A percentile compares a stretch with the other conserved stretches of the same genome.
These are phyloP conservation scores for Reutealis trisperma DNA, from an alignment of 345 rosid species.

Conservation along the genomic window DNA sequence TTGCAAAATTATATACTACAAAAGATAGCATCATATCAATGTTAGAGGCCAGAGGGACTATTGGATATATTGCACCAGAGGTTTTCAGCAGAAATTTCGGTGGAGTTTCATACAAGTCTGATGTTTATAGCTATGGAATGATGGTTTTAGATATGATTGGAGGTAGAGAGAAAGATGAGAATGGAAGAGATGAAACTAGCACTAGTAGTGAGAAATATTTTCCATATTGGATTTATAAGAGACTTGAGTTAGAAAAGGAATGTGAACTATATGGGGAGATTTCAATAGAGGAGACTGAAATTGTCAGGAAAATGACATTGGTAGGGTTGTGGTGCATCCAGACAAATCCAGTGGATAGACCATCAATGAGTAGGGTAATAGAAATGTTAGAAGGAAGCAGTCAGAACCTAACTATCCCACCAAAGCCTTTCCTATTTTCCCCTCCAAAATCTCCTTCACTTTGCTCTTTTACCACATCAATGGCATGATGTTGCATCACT, in stretches of 20 bases:
- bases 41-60: constrained; percentile 10
- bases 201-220: constrained; percentile 1
- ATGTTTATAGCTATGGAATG: constrained; percentile 18
- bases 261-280: neutral
- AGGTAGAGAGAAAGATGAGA: neutral
- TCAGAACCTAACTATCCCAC: neutral
- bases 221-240: neutral
- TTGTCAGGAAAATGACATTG: neutral
- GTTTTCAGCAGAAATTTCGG: constrained; percentile 16
- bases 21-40: constrained; percentile 7
- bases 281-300: neutral
- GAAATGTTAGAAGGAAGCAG: neutral
- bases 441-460: neutral
- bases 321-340: neutral
- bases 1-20: neutral
- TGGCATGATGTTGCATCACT: neutral
- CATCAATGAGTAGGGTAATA: neutral
- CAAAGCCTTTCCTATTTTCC: neutral
- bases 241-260: neutral
- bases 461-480: neutral
- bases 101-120: constrained; percentile 1
- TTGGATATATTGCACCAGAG: constrained; percentile 18
- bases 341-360: neutral
- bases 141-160: constrained; percentile 12
- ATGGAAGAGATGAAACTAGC: no score